Evolutionary conservation across 441 rosid genomes (phyloP), one percentile per base, ranked within the genome.

Genomic region (Jatropha podagrica): DNA sequence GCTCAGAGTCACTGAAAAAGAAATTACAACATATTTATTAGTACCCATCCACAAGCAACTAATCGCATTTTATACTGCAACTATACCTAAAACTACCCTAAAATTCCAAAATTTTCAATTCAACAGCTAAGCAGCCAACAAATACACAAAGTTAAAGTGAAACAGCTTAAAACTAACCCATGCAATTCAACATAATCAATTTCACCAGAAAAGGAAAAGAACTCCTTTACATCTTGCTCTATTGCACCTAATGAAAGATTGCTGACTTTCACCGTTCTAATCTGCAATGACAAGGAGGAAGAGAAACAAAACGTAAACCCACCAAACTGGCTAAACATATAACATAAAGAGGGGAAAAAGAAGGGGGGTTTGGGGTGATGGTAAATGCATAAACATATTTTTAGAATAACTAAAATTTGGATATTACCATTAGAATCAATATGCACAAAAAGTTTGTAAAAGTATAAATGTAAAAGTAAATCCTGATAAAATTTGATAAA

Each of bases 191-290:
- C 72, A 71, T 83, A 81, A 44, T 83, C 87, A 79, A 93, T 84
- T 59, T 91, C 88, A 17, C 98, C 95, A 4, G 98, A 90, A 80
- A 88, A 91, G 64, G 96, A 91, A 68, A 93, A 91, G 83, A 93
- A 90, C 76, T 93, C 93, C 78, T 69, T 80, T 76, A 93, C 52
- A 76, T 93, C 96, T 59, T 68, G 81, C 85, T 86, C 86, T 3
- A 86, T 80, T 65, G 87, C 89, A 60, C 68, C 40, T 9, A 81
- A 76, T 40, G 98, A 91, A 64, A 91, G 77, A 77, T 91, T 91
- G 81, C 86, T 84, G 38, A 88, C 89, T 86, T 86, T 85, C 32
- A 90, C 84, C 59, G 96, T 90, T 78, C 71, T 86, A 74, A 83
- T 79, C 98, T 91, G 84, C 64, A 78, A 52, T 48, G 67, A 74